Evolutionary conservation across 257 asterid species (phyloP).

Genomic region (Penstemon newberryi): DNA sequence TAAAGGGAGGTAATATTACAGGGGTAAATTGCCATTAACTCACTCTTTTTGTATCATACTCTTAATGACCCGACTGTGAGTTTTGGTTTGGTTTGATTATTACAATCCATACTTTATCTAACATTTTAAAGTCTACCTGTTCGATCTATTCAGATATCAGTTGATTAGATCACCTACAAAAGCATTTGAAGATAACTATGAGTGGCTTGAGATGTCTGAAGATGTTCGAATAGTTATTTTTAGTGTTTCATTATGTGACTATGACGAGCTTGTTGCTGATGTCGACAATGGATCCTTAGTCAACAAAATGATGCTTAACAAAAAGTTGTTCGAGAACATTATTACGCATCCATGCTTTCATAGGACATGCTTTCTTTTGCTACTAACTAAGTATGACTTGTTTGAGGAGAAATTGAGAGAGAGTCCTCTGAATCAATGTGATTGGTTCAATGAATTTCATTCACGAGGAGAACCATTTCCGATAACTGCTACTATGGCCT

Average conservation of each 20-base stretch:
- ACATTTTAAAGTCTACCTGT: neutral
- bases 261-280: constrained; percentile 25
- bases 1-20: too few relatives aligned
- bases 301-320: constrained; percentile 35
- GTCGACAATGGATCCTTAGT: neutral
- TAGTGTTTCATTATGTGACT: constrained; percentile 29
- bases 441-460: constrained; percentile 57
- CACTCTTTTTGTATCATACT: too few relatives aligned
- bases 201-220: constrained; percentile 37
- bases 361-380: constrained; percentile 24
- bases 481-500: constrained; percentile 34
- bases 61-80: too few relatives aligned
- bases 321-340: constrained; percentile 29
- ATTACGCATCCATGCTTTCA: constrained; percentile 34
- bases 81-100: too few relatives aligned
- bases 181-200: constrained; percentile 25
- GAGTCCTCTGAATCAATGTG: constrained; percentile 47
- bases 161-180: constrained; percentile 30
- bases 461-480: constrained; percentile 29
- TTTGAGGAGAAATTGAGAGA: constrained; percentile 35
- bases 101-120: neutral
- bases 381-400: constrained; percentile 37
- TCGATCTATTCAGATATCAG: constrained; percentile 28
- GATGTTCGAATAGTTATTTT: constrained; percentile 31
- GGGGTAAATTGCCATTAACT: too few relatives aligned